A percentile compares a stretch with the other conserved stretches of the same genome.
These are phyloP conservation scores for Aspergillus flavus DNA, from an alignment of 2,329 filamentous ascomycete genomes.

Conservation along the genomic window DNA sequence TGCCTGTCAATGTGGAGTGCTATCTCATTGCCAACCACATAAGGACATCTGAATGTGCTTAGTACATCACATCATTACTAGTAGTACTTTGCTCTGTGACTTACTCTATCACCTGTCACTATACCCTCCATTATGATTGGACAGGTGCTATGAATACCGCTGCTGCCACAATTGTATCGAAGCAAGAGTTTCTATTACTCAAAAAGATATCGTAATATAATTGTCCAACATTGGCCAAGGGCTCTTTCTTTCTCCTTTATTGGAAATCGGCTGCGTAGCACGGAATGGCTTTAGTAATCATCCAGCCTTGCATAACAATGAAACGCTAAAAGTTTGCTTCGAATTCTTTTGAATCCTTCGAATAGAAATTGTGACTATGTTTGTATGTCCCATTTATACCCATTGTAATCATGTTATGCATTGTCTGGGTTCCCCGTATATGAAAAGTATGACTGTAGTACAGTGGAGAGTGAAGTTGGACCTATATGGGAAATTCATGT, in stretches of 20 bases:
- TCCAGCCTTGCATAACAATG: not conserved
- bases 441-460: not conserved
- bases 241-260: not conserved
- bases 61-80: not conserved
- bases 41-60: conserved; percentile 8
- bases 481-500: not conserved
- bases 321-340: not conserved
- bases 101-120: not conserved
- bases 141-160: not conserved
- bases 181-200: not conserved
- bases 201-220: not conserved
- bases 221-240: not conserved
- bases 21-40: conserved; percentile 4
- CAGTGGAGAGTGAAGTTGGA: not conserved
- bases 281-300: not conserved
- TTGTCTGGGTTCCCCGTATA: not conserved
- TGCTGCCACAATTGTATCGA: not conserved
- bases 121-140: not conserved
- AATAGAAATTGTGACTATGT: not conserved
- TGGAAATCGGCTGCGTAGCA: not conserved
- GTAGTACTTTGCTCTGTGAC: not conserved
- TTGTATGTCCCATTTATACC: not conserved
- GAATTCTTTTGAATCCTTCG: not conserved
- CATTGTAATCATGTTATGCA: not conserved
- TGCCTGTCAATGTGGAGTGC: not conserved